Evolutionary conservation across 805 yeast genomes (phyloP), one percentile per base, ranked within the genome.

Genomic region (Yarrowia porcina): DNA sequence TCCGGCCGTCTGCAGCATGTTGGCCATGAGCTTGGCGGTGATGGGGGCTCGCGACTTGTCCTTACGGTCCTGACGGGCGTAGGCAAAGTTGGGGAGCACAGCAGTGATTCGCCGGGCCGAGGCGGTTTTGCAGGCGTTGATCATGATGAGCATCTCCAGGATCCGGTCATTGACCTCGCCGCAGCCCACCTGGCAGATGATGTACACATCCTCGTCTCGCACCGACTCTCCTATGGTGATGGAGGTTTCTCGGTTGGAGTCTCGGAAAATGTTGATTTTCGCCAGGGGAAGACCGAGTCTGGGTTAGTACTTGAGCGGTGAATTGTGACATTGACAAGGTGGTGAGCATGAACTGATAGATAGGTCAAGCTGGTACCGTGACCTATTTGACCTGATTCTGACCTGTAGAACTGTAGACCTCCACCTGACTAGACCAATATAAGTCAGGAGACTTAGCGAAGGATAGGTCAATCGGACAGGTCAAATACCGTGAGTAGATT

Each of bases 41-140:
- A 94, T 92, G 35, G 98, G 97, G 8, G 97, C 98, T 70, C 99
- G 82, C 63, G 93, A 85, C 75, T 94, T 93, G 74, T 94, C 99
- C 74, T 94, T 94, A 74, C 94, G 86, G 75, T 94, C 99, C 75
- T 94, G 99, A 74, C 99, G 85, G 3, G 99, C 99, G 72, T 94
- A 94, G 20, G 97, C 97, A 78, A 93, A 94, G 75, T 88, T 91
- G 44, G 99, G 99, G 66, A 94, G 83, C 63, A 94, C 96, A 0
- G 96, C 97, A 0, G 98, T 92, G 71, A 94, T 88, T 66, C 96
- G 82, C 72, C 99, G 83, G 2, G 97, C 98, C 32, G 96, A 88
- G 4, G 99, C 99, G 17, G 93, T 84, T 70, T 88, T 89, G 76
- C 97, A 91, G 17, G 99, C 98, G 74, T 90, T 91, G 67, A 94